These are phyloP conservation scores for Terfezia boudieri DNA, from an alignment of 495 filamentous ascomycete species.

Conservation along the genomic window DNA sequence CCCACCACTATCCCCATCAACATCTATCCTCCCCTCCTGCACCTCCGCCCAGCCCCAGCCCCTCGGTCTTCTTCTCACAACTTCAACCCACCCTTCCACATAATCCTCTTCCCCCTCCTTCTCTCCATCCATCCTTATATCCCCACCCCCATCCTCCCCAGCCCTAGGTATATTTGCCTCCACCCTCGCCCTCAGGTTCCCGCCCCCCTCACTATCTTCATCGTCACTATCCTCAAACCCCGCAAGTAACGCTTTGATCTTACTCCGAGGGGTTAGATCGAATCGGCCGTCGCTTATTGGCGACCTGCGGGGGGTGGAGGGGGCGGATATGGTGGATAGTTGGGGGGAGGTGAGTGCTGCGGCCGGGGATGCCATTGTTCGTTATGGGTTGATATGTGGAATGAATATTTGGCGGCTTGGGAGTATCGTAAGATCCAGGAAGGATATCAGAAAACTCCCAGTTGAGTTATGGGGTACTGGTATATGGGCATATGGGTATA, in stretches of 20 bases:
- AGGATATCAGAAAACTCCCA: too few relatives aligned
- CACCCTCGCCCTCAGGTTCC: slow-evolving; percentile 1
- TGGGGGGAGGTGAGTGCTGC: too few relatives aligned
- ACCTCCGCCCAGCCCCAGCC: background rate
- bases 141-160: slow-evolving; percentile 3
- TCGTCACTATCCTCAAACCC: background rate
- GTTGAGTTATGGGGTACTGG: too few relatives aligned
- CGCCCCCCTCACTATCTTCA: background rate
- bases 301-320: too few relatives aligned
- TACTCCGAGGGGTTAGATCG: slow-evolving; percentile 1
- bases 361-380: too few relatives aligned
- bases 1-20: background rate
- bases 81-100: background rate
- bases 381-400: too few relatives aligned
- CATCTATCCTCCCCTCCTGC: background rate
- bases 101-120: background rate
- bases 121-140: background rate
- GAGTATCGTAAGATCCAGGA: too few relatives aligned
- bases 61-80: background rate
- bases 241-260: background rate
- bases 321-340: too few relatives aligned
- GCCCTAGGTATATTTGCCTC: background rate
- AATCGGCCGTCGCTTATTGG: background rate
- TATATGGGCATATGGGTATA: too few relatives aligned
- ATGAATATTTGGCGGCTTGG: too few relatives aligned